These are phyloP conservation scores for Solanum chmielewskii DNA, from an alignment of 257 asterid species.

Conservation along the genomic window DNA sequence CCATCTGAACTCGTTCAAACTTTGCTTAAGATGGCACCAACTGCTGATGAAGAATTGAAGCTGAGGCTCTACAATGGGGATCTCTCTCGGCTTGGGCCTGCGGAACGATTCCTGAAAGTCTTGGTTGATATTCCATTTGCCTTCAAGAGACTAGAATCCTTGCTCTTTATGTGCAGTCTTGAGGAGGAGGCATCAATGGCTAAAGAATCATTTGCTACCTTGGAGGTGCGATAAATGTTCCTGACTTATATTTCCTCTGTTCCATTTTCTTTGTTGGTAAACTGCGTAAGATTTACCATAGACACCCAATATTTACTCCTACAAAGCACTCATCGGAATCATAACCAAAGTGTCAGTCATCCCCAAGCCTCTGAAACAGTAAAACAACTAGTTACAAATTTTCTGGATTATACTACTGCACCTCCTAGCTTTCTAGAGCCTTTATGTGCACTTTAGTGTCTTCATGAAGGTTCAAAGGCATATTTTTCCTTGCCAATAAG, in stretches of 20 bases:
- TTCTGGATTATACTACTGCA: not conserved
- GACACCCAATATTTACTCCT: not conserved
- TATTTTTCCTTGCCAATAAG: not conserved
- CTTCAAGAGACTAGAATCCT: slow-evolving; percentile 60
- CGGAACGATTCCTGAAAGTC: slow-evolving; percentile 79
- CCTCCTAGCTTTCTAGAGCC: not conserved
- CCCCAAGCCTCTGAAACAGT: not conserved
- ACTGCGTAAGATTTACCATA: not conserved
- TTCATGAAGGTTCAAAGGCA: not conserved
- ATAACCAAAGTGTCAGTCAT: not conserved
- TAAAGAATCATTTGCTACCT: slow-evolving; percentile 50
- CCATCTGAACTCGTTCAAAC: slow-evolving; percentile 73
- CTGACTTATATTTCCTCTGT: not conserved
- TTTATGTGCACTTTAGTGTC: not conserved
- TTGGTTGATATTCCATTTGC: slow-evolving; percentile 79
- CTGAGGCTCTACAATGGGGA: slow-evolving; percentile 69
- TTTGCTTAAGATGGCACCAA: slow-evolving; percentile 77
- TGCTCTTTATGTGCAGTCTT: slow-evolving; percentile 68
- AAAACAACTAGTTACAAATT: not conserved
- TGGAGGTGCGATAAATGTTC: slow-evolving; percentile 49
- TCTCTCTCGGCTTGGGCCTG: slow-evolving; percentile 66
- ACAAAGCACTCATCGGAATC: not conserved
- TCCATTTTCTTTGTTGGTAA: not conserved
- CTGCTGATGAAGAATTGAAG: slow-evolving; percentile 78
- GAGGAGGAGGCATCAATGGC: slow-evolving; percentile 46